Evolutionary conservation across 2,329 filamentous ascomycete genomes (phyloP).

Genomic region (Alternaria sp.): DNA sequence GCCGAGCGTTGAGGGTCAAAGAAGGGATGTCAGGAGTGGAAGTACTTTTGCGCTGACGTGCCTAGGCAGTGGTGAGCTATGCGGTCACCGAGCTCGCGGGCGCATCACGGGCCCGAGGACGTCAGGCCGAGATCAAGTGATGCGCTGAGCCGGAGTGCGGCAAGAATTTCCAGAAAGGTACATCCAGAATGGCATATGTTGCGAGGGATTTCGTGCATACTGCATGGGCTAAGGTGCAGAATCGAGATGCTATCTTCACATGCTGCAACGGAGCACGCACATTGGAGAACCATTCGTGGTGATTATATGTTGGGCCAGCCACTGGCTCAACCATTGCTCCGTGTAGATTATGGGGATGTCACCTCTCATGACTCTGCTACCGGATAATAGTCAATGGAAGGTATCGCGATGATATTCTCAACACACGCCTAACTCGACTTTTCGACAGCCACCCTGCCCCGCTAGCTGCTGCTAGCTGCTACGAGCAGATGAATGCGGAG

Average conservation of each 20-base stretch:
- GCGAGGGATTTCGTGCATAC: not conserved
- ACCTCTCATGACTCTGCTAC: not conserved
- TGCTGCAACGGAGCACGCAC: conserved; percentile 3
- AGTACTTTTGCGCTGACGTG: conserved; percentile 3
- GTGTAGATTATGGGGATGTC: no score
- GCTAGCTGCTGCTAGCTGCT: conserved; percentile 3
- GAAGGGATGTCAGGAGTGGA: not conserved
- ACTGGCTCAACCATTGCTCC: conserved; percentile 2
- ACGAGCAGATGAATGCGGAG: conserved; percentile 10
- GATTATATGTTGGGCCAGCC: conserved; percentile 11
- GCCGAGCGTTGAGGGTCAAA: not conserved
- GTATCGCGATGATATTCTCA: not conserved
- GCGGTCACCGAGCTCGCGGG: conserved; percentile 18
- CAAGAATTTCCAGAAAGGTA: not conserved
- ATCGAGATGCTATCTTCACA: conserved; percentile 6
- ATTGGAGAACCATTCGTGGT: not conserved
- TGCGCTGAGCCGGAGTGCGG: conserved; percentile 27
- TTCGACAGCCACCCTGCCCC: conserved; percentile 3
- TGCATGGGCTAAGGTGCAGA: not conserved
- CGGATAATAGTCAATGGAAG: not conserved
- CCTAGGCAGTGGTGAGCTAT: conserved; percentile 5
- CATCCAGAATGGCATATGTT: not conserved
- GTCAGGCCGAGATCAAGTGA: conserved; percentile 26
- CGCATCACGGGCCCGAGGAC: conserved; percentile 14
- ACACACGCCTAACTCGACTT: not conserved